Percentiles rank a stretch among this genome's conserved stretches.
These are phyloP conservation scores for Globisporangium camurandrum DNA, from an alignment of 352 stramenopile species.

Conservation along the genomic window DNA sequence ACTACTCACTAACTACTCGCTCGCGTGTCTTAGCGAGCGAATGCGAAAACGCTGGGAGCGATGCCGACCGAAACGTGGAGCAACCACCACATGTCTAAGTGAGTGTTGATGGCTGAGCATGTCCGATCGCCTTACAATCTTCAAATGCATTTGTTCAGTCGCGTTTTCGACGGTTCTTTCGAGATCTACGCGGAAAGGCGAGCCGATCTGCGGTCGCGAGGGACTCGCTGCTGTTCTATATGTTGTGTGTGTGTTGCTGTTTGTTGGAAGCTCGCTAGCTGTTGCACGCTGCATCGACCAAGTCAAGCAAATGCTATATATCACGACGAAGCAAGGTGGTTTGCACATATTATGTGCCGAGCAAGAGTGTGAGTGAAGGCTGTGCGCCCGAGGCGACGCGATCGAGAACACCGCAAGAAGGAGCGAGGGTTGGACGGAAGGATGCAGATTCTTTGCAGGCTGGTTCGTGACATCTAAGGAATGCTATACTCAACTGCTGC, in stretches of 20 bases:
- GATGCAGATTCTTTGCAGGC: not conserved
- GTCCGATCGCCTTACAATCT: not conserved
- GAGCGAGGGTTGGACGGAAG: not conserved
- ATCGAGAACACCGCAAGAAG: not conserved
- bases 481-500: not conserved
- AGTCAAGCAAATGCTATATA: too few species aligned
- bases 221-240: not conserved
- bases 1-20: too few species aligned
- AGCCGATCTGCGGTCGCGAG: not conserved
- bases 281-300: too few species aligned
- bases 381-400: not conserved
- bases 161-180: not conserved
- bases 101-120: too few species aligned
- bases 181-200: not conserved
- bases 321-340: too few species aligned
- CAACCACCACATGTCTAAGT: too few species aligned
- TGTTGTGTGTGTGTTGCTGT: not conserved
- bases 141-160: not conserved
- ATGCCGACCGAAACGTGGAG: too few species aligned
- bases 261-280: too few species aligned
- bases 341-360: too few species aligned
- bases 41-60: too few species aligned
- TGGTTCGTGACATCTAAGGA: not conserved
- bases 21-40: too few species aligned
- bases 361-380: constrained; percentile 5